phyloP scores from a whole-genome alignment of 1,284 basidiomycete species.

The Leccinum angustisporum region DNA sequence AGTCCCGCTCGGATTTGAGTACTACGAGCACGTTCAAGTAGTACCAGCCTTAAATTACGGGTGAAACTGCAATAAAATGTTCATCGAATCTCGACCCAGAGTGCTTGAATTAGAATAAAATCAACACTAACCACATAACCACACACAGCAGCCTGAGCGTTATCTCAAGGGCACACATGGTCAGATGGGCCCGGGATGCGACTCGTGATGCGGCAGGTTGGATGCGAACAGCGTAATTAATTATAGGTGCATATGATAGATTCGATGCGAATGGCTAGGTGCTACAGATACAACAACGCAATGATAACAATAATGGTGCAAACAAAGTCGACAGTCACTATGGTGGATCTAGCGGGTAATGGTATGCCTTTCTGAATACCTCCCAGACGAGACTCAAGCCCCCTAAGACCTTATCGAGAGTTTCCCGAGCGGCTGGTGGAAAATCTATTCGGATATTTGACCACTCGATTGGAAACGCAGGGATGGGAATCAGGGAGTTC shows the following conservation, averaged over 20 bases:
- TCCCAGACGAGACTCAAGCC: slow-evolving; percentile 48
- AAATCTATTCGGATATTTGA: slow-evolving; percentile 28
- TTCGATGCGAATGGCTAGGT: not conserved
- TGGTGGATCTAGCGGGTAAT: slow-evolving; percentile 57
- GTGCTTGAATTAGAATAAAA: not conserved
- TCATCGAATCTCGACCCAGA: not conserved
- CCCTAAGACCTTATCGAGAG: slow-evolving; percentile 36
- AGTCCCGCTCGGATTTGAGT: not conserved
- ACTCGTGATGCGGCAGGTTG: not conserved
- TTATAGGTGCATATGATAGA: not conserved
- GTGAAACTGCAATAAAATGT: not conserved
- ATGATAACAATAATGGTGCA: slow-evolving; percentile 11
- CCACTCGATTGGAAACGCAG: slow-evolving; percentile 28
- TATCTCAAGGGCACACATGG: not conserved
- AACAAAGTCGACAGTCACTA: slow-evolving; percentile 13
- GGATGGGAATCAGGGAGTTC: slow-evolving; percentile 16
- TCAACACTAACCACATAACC: not conserved
- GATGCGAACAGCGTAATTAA: not conserved
- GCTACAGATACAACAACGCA: slow-evolving; percentile 20
- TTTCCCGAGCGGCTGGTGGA: slow-evolving; percentile 24
- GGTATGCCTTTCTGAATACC: slow-evolving; percentile 48
- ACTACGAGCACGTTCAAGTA: not conserved
- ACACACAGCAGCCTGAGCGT: not conserved
- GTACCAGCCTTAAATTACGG: not conserved
- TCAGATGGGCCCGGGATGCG: not conserved